Percentiles rank a stretch among this genome's conserved stretches.
Evolutionary conservation across 768 basidiomycete genomes (phyloP).

Genomic region (Lactifluus hygrophoroides): DNA sequence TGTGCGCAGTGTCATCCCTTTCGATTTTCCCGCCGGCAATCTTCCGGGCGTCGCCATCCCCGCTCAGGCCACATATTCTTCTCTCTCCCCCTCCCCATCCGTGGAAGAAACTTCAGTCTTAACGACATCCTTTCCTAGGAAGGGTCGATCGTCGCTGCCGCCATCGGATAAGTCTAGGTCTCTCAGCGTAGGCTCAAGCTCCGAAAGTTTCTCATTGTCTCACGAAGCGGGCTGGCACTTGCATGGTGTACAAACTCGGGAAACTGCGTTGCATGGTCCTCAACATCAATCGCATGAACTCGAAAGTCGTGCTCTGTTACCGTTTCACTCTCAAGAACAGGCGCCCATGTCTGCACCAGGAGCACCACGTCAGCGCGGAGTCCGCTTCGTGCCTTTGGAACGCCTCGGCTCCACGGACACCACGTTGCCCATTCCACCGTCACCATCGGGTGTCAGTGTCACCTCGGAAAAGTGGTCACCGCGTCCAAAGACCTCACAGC

Average conservation of each 20-base stretch:
- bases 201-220: neutral
- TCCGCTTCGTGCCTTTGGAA: slow-evolving; percentile 18
- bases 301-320: neutral
- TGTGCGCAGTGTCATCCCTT: neutral
- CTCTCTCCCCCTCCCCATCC: neutral
- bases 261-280: neutral
- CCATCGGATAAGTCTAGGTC: neutral
- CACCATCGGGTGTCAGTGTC: neutral
- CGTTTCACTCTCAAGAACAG: neutral
- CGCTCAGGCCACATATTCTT: neutral
- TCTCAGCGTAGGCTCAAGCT: neutral
- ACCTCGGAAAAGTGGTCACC: neutral
- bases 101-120: neutral
- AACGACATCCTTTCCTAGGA: neutral
- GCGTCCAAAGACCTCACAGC: slow-evolving; percentile 6
- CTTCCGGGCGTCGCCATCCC: neutral
- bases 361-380: neutral
- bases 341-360: neutral
- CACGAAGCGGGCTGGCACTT: neutral
- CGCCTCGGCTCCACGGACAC: slow-evolving; percentile 2
- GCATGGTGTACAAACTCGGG: neutral
- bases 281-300: neutral
- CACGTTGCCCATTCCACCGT: neutral
- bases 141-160: neutral
- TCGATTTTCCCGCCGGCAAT: neutral